These are phyloP conservation scores for Xylaria bambusicola DNA, from an alignment of 495 filamentous ascomycete genomes.

Conservation along the genomic window DNA sequence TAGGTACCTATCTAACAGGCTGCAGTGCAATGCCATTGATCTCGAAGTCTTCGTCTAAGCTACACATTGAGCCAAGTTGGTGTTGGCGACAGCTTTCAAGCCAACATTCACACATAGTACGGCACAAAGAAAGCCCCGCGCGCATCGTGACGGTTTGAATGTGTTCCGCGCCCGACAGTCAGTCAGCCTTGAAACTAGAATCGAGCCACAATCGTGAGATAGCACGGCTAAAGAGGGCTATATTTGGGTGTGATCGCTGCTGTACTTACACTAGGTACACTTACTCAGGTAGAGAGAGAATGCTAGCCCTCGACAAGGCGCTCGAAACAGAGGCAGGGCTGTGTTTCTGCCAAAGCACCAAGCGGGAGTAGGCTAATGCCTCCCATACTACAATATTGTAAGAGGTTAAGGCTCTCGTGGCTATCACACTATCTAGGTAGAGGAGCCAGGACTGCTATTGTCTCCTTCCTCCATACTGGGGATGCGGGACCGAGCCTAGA, in stretches of 20 bases:
- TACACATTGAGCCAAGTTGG: neutral
- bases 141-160: neutral
- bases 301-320: too few species aligned
- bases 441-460: neutral
- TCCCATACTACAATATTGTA: too few species aligned
- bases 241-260: neutral
- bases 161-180: neutral
- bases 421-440: neutral
- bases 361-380: constrained; percentile 4
- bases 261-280: too few species aligned
- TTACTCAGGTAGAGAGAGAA: too few species aligned
- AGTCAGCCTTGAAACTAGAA: neutral
- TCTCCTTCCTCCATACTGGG: neutral
- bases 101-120: too few species aligned
- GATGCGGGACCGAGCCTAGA: constrained; percentile 14
- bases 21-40: too few species aligned
- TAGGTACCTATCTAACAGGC: too few species aligned
- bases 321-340: neutral
- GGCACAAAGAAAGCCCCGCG: neutral
- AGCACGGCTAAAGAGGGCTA: constrained; percentile 8
- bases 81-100: neutral
- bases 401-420: too few species aligned
- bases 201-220: neutral
- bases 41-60: constrained; percentile 1
- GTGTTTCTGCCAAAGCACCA: constrained; percentile 9